These are phyloP conservation scores for Calonectria crousiana DNA, from an alignment of 2,329 filamentous ascomycete species.

Conservation along the genomic window DNA sequence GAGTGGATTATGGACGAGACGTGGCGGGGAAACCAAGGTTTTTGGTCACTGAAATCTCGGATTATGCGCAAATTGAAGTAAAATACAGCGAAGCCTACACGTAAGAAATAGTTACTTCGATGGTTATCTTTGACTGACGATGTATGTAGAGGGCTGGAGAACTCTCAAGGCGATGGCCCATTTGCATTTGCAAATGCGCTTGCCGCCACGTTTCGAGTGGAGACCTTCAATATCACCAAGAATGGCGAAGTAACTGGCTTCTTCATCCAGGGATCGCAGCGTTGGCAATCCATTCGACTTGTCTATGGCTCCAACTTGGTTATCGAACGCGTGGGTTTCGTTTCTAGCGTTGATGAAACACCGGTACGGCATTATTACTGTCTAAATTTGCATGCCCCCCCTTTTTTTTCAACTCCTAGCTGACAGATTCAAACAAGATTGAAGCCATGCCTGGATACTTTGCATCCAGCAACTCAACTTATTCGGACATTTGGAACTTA, in stretches of 20 bases:
- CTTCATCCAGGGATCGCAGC: slow-evolving; percentile 10
- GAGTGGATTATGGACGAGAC: background rate
- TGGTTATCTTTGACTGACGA: background rate
- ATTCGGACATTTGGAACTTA: slow-evolving; percentile 2
- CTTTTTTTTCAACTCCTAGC: too few species aligned
- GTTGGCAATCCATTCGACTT: slow-evolving; percentile 5
- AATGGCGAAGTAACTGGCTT: background rate
- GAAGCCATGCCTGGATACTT: background rate
- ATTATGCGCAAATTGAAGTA: slow-evolving; percentile 4
- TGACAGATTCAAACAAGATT: background rate
- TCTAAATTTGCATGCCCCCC: background rate
- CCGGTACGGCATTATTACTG: background rate
- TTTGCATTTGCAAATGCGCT: slow-evolving; percentile 1
- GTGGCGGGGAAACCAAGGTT: background rate
- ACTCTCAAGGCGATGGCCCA: background rate
- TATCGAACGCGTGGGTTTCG: background rate
- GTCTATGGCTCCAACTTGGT: background rate
- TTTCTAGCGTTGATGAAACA: background rate
- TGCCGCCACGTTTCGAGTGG: slow-evolving; percentile 7
- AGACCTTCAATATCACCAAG: slow-evolving; percentile 11
- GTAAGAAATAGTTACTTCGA: background rate
- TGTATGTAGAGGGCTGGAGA: background rate
- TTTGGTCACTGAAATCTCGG: background rate
- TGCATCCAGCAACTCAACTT: background rate
- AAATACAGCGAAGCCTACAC: background rate